Percentiles rank a stretch among this genome's conserved stretches.
Evolutionary conservation across 1,284 basidiomycete genomes (phyloP).

Genomic region (Gymnopus androsaceus): DNA sequence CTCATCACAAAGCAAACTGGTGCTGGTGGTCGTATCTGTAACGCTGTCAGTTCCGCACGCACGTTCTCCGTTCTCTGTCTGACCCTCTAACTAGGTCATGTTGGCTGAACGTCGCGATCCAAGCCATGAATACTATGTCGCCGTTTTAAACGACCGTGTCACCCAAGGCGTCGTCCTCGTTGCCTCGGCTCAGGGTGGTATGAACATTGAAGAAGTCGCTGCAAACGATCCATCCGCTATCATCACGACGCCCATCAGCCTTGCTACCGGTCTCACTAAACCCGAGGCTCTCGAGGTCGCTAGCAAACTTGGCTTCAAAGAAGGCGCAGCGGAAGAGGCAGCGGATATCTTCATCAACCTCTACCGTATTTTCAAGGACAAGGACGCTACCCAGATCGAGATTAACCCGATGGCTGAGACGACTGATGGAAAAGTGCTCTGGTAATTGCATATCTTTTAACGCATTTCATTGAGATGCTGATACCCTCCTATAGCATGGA

Average conservation of each 20-base stretch:
- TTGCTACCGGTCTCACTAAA: slow-evolving; percentile 81
- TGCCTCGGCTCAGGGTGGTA: slow-evolving; percentile 90
- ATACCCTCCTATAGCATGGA: slow-evolving; percentile 78
- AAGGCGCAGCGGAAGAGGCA: slow-evolving; percentile 72
- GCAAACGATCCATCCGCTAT: slow-evolving; percentile 94
- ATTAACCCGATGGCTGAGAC: slow-evolving; percentile 99
- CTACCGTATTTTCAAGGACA: slow-evolving; percentile 97
- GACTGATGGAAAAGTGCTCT: slow-evolving; percentile 90
- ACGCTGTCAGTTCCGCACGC: slow-evolving; percentile 65
- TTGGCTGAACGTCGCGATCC: slow-evolving; percentile 94
- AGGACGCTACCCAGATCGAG: slow-evolving; percentile 99
- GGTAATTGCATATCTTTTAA: slow-evolving; percentile 55
- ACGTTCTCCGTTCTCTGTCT: slow-evolving; percentile 15
- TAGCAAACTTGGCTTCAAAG: slow-evolving; percentile 89
- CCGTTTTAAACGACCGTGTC: slow-evolving; percentile 94
- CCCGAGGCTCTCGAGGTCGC: slow-evolving; percentile 79
- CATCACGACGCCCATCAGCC: slow-evolving; percentile 93
- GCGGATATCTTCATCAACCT: slow-evolving; percentile 94
- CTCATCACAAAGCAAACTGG: slow-evolving; percentile 99
- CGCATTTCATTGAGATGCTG: not conserved
- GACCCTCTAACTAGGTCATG: slow-evolving; percentile 73
- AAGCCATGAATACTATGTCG: slow-evolving; percentile 97
- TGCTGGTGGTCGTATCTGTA: slow-evolving; percentile 89
- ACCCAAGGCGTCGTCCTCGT: slow-evolving; percentile 92
- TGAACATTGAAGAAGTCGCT: slow-evolving; percentile 99